These are phyloP conservation scores for Penicillium herquei DNA, from an alignment of 495 filamentous ascomycete genomes.

Conservation along the genomic window DNA sequence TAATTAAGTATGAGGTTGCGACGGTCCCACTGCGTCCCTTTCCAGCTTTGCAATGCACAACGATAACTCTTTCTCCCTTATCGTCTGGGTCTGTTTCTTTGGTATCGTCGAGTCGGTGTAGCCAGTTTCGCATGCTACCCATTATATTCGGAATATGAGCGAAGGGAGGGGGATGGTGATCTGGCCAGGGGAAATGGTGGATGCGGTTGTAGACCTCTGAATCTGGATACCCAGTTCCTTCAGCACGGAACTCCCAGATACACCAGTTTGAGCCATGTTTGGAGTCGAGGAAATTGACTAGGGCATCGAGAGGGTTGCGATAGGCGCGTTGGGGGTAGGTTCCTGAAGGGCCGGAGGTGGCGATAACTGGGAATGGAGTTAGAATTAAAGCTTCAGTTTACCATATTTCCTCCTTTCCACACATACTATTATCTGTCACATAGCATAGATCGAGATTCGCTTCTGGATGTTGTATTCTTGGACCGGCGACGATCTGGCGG, in stretches of 20 bases:
- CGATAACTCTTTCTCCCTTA: conserved; percentile 63
- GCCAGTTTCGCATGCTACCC: conserved; percentile 86
- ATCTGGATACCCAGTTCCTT: conserved; percentile 94
- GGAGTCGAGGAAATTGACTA: conserved; percentile 81
- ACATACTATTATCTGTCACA: conserved; percentile 71
- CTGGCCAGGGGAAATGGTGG: conserved; percentile 90
- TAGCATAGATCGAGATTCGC: conserved; percentile 94
- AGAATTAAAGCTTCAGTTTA: too few species aligned
- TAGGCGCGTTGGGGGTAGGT: conserved; percentile 89
- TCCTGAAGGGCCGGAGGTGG: conserved; percentile 79
- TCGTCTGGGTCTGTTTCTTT: conserved; percentile 22
- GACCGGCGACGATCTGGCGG: conserved; percentile 75
- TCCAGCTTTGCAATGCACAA: conserved; percentile 96
- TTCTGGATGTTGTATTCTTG: conserved; percentile 77
- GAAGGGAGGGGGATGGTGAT: conserved; percentile 96
- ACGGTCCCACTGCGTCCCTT: conserved; percentile 93
- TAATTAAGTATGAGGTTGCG: conserved; percentile 83
- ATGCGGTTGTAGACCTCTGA: conserved; percentile 79
- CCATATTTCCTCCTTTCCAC: background rate
- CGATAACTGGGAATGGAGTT: conserved; percentile 49
- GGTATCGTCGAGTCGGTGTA: conserved; percentile 51
- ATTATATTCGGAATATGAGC: conserved; percentile 81
- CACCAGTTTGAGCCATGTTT: conserved; percentile 82
- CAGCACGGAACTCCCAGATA: conserved; percentile 96
- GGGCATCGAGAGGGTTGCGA: conserved; percentile 81